Conservation (phyloP, 768 basidiomycete genomes). For the Leccinum rimulosum region DNA sequence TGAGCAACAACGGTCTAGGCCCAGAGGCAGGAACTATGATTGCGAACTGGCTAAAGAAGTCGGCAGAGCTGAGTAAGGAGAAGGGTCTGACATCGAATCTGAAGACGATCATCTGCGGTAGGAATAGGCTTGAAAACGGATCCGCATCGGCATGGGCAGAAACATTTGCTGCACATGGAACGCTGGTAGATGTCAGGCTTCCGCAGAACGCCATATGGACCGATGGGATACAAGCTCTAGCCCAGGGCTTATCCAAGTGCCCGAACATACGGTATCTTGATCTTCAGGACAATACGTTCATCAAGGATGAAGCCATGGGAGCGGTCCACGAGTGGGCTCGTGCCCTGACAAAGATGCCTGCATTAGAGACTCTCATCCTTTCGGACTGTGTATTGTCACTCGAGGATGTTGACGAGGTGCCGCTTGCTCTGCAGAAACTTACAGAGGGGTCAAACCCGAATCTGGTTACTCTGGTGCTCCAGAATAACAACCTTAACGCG, state of each 20-base stretch:
- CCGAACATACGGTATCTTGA: slow-evolving; percentile 72
- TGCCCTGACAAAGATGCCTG: slow-evolving; percentile 66
- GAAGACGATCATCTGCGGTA: slow-evolving; percentile 82
- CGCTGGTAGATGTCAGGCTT: slow-evolving; percentile 83
- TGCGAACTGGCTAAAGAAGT: slow-evolving; percentile 77
- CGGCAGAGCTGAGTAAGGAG: slow-evolving; percentile 64
- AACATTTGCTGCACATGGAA: slow-evolving; percentile 83
- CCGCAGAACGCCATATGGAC: slow-evolving; percentile 98
- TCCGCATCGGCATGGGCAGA: slow-evolving; percentile 80
- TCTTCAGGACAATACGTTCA: slow-evolving; percentile 89
- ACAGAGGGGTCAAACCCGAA: slow-evolving; percentile 68
- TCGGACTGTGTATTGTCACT: slow-evolving; percentile 86
- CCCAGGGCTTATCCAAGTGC: slow-evolving; percentile 69
- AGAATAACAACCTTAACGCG: slow-evolving; percentile 88
- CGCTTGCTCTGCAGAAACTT: slow-evolving; percentile 59
- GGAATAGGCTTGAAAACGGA: slow-evolving; percentile 94
- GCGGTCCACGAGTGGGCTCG: slow-evolving; percentile 60
- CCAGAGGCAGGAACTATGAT: slow-evolving; percentile 84
- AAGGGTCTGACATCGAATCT: slow-evolving; percentile 73
- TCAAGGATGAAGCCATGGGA: slow-evolving; percentile 57
- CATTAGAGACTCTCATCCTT: slow-evolving; percentile 76
- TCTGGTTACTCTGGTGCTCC: slow-evolving; percentile 74
- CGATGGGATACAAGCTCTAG: slow-evolving; percentile 82
- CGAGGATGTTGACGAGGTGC: slow-evolving; percentile 74
- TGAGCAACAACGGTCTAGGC: slow-evolving; percentile 97